Base-by-base conservation (phyloP, 257 asterid species). In the Eustoma russellianum region DNA sequence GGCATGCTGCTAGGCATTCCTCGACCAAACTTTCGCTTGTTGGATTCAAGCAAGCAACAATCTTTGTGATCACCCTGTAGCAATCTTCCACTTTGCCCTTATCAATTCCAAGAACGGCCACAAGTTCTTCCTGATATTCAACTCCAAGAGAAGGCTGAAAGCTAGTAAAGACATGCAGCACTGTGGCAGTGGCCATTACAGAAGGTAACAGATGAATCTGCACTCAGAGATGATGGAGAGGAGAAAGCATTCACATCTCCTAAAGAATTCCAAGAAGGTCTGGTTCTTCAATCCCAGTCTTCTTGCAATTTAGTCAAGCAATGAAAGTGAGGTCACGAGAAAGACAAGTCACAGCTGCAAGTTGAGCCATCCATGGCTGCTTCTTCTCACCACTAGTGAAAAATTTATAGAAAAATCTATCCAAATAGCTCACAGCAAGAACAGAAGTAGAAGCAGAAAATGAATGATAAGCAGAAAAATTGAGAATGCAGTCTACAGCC, bases 181-280 rank as follows among this genome's bases (percentile, higher is more conserved):
- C 78, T 71, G 75, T 77, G 17, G 96, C 94, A 49, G 91, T 79
- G 45, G 97, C 94, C 79, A 86, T 50, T 53, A 84, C 83, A 60
- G 97, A 90, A 65, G 75, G 69, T 59, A 78, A 19, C 67, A 38
- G 76, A 67, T 74, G 64, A 81, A 79, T 79, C 96, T 74, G 64
- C 74, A 71, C 52, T 90, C 97, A 50, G 78, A 64, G 10, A 77
- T 33, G 48, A 83, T 17, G 61, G 75, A 75, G 13, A 83, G 76
- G 48, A 83, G 74, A 7, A 83, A 63, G 48, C 55, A 45, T n/a
- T 83, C 72, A 66, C 73, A 83, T 75, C 79, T 77, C 46, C 67
- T 41, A 6, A 77, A 66, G 51, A 77, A 66, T 45, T 77, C 78
- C 63, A 62, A 45, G 50, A 46, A 75, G 2, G 71, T 16, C 16